Evolutionary conservation across 1,139 yeast genomes (phyloP).

Genomic region (Kodamaea arcana): DNA sequence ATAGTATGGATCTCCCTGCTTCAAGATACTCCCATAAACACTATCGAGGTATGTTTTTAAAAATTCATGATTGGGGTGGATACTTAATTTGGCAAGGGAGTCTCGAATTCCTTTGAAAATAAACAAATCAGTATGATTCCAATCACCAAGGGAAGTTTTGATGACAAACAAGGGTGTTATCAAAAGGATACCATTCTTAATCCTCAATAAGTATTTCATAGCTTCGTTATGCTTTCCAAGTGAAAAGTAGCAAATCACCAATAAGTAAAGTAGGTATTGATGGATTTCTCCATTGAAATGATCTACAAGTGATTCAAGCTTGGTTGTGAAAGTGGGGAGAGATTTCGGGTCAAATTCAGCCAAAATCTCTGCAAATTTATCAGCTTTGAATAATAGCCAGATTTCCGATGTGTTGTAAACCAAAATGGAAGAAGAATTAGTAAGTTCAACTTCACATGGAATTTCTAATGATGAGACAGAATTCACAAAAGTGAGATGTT

Average conservation of each 20-base stretch:
- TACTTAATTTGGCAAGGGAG: neutral
- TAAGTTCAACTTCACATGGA: conserved; percentile 1
- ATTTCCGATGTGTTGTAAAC: conserved; percentile 11
- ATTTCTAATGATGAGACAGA: conserved; percentile 1
- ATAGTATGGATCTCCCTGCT: conserved; percentile 1
- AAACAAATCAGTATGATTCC: conserved; percentile 3
- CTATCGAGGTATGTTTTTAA: conserved; percentile 8
- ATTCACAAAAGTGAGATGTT: conserved; percentile 1
- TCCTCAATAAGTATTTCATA: conserved; percentile 10
- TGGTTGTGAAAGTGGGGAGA: neutral
- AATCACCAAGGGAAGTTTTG: conserved; percentile 5
- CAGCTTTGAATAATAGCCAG: conserved; percentile 13
- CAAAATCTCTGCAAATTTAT: conserved; percentile 8
- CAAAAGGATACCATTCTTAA: conserved; percentile 12
- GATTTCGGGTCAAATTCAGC: conserved; percentile 1
- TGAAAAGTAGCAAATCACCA: conserved; percentile 9
- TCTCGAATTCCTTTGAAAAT: conserved; percentile 9
- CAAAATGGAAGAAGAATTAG: conserved; percentile 7
- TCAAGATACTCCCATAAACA: conserved; percentile 8
- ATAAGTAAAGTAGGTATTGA: conserved; percentile 11
- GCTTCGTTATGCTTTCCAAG: conserved; percentile 7
- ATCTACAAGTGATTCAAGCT: conserved; percentile 9
- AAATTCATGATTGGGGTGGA: conserved; percentile 6
- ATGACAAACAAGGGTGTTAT: conserved; percentile 16
- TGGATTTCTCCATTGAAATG: conserved; percentile 9